phyloP scores from a whole-genome alignment of 192 early-diverging fungal species.

The Coemansia sp. region DNA sequence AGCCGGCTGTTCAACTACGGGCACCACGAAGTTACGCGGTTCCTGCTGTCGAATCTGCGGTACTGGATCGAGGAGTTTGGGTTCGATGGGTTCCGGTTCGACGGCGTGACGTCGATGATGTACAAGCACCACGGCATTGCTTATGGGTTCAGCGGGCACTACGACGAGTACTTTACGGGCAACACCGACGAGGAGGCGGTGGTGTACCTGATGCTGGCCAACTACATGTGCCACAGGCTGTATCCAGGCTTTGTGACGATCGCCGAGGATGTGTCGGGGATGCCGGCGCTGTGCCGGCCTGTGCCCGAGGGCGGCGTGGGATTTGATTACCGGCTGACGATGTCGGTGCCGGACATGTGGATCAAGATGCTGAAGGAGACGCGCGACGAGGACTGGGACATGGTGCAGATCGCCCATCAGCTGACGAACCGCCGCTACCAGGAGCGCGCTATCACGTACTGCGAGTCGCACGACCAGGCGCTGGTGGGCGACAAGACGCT shows the following conservation, averaged over 20 bases:
- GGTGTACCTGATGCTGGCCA: conserved; percentile 90
- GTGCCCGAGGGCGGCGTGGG: conserved; percentile 85
- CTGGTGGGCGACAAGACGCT: conserved; percentile 97
- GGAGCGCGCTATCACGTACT: conserved; percentile 95
- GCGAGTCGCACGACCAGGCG: conserved; percentile 97
- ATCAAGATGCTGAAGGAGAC: conserved; percentile 95
- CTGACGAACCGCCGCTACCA: conserved; percentile 85
- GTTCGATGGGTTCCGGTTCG: conserved; percentile 98
- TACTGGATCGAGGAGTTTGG: conserved; percentile 89
- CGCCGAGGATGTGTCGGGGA: conserved; percentile 98
- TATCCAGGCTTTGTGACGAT: conserved; percentile 83
- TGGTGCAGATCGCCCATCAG: conserved; percentile 81
- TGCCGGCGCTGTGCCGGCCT: conserved; percentile 92
- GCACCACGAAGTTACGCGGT: conserved; percentile 86
- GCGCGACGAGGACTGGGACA: conserved; percentile 88
- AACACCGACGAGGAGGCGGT: conserved; percentile 76
- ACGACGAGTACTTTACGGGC: conserved; percentile 92
- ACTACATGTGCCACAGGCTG: conserved; percentile 77
- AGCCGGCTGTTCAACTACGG: conserved; percentile 93
- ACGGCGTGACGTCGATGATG: conserved; percentile 96
- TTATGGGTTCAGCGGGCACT: conserved; percentile 88
- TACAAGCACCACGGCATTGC: conserved; percentile 95
- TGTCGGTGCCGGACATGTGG: conserved; percentile 99
- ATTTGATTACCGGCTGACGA: conserved; percentile 94
- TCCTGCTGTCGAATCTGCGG: conserved; percentile 91